Base-by-base conservation (phyloP, 164 flowering plant genomes). In the Liquidambar formosana region DNA sequence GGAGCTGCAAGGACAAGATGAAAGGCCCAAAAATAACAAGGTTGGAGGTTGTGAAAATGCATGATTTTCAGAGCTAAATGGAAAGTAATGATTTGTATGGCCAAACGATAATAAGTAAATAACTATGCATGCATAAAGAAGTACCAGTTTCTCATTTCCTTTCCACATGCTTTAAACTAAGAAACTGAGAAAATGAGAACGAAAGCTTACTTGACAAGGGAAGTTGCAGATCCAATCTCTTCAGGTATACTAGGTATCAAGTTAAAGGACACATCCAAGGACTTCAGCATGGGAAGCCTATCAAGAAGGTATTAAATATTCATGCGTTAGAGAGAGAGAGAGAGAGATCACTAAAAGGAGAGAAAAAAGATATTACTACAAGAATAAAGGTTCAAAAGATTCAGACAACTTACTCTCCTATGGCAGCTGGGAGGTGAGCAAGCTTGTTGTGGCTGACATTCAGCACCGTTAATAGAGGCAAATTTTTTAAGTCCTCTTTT, bases 391-490 rank as follows among this genome's bases (percentile, higher is more conserved):
- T 15, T 9, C 11, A 61, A 54, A 60, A 58, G 45, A 44, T 12
- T 49, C 19, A 38, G 60, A 72, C 41, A 61, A 76, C 99, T 79
- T 78, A 95, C 99, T 90, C 92, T 79, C 97, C 99, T 8, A 95
- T 83, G 27, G 93, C 93, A 61, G 85, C 85, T 53, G 99, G 99
- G 69, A 95, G 96, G 10, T 80, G 76, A 45, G 91, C 67, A 67
- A 95, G 93, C 74, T 84, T 89, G 76, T 95, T 95, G 76, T 95
- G 94, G 77, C 97, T 88, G 66, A 95, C 77, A 82, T 93, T 95
- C 75, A 95, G 65, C 59, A 93, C 94, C 45, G 80, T 43, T 19
- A 95, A 74, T 49, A 58, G 59, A 26, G 91, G 71, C 57, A 95
- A 85, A 74, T 90, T 93, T 64, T 75, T 85, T 21, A 95, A 33